Conservation (phyloP, 495 filamentous ascomycete genomes). For the Penicillium verhagenii region DNA sequence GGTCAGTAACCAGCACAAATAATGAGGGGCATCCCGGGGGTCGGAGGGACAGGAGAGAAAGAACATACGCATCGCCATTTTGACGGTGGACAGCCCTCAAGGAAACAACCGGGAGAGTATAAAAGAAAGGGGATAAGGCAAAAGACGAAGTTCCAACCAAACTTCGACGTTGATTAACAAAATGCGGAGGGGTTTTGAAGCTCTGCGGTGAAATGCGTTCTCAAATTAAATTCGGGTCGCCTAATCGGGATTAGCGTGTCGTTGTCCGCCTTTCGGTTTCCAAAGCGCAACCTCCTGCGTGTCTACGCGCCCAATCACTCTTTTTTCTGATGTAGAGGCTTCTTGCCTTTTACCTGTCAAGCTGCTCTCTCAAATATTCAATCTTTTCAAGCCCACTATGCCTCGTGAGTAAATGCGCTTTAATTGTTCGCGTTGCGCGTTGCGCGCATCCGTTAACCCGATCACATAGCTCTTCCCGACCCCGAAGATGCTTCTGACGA, state of each 20-base stretch:
- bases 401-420: conserved; percentile 35
- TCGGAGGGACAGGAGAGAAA: conserved; percentile 3
- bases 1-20: conserved; percentile 32
- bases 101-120: conserved; percentile 13
- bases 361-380: conserved; percentile 34
- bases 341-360: conserved; percentile 25
- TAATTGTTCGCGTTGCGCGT: conserved; percentile 15
- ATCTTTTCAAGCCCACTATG: conserved; percentile 25
- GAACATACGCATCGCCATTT: conserved; percentile 63
- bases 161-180: conserved; percentile 14
- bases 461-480: conserved; percentile 36
- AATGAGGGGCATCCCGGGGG: conserved; percentile 33
- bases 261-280: conserved; percentile 28
- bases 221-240: conserved; percentile 39
- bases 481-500: conserved; percentile 46
- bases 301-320: not conserved
- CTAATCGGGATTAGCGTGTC: conserved; percentile 36
- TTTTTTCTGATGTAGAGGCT: conserved; percentile 6
- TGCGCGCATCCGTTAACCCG: conserved; percentile 6
- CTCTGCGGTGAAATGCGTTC: conserved; percentile 12
- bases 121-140: conserved; percentile 12
- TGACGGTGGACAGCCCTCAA: conserved; percentile 43
- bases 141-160: conserved; percentile 12
- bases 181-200: conserved; percentile 23
- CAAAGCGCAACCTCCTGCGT: conserved; percentile 8